Conservation (phyloP, 202 grass and related monocot genomes). For the Saccharum hybrid region DNA sequence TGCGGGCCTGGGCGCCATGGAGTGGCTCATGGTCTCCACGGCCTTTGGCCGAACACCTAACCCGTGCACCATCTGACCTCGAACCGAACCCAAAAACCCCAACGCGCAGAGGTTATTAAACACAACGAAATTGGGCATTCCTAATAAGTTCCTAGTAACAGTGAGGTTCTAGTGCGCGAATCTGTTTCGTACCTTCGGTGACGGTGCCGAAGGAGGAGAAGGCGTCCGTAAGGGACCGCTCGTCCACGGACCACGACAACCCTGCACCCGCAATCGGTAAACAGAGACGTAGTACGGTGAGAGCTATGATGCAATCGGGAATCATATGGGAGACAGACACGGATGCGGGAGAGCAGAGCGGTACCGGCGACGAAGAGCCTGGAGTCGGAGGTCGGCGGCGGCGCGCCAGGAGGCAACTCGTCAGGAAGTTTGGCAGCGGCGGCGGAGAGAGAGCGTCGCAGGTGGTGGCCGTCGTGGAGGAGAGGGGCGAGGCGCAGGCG, state of each 20-base stretch:
- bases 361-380: conserved; percentile 87
- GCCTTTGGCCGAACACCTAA: conserved; percentile 44
- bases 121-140: conserved; percentile 10
- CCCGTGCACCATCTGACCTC: conserved; percentile 37
- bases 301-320: neutral
- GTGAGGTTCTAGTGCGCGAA: neutral
- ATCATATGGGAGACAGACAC: neutral
- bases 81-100: conserved; percentile 9
- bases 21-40: neutral
- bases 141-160: neutral
- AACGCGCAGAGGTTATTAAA: conserved; percentile 34
- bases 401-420: conserved; percentile 30
- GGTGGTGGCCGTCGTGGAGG: conserved; percentile 5
- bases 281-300: conserved; percentile 8
- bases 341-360: neutral
- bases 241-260: conserved; percentile 80
- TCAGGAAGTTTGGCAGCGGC: conserved; percentile 7
- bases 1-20: neutral
- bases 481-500: conserved; percentile 42
- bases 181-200: conserved; percentile 27
- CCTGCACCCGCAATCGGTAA: conserved; percentile 43
- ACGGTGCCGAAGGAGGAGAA: conserved; percentile 63
- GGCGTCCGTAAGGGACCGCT: conserved; percentile 81
- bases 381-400: conserved; percentile 58
- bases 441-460: conserved; percentile 34